Conservation (phyloP, 257 asterid genomes). For the Nicotiana noctiflora region DNA sequence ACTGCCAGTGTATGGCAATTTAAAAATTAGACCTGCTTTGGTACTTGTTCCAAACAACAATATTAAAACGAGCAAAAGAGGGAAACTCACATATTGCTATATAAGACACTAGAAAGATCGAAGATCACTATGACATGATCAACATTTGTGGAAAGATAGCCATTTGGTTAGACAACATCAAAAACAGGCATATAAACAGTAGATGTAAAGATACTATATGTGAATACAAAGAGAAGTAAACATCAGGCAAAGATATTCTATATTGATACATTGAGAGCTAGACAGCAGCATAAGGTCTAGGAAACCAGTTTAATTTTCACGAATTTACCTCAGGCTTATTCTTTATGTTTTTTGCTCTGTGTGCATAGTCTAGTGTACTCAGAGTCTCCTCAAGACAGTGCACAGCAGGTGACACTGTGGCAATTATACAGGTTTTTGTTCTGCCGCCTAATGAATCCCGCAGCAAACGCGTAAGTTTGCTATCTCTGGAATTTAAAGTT, state of each 20-base stretch:
- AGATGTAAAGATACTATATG: neutral
- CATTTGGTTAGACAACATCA: neutral
- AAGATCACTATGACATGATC: neutral
- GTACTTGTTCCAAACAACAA: neutral
- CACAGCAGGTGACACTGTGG: slow-evolving; percentile 92
- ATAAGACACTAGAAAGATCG: neutral
- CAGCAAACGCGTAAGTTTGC: slow-evolving; percentile 83
- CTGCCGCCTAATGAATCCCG: slow-evolving; percentile 91
- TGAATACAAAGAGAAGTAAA: neutral
- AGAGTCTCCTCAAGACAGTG: slow-evolving; percentile 93
- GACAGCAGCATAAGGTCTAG: neutral
- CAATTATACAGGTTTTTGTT: slow-evolving; percentile 86
- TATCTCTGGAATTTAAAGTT: slow-evolving; percentile 44
- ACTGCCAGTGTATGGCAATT: neutral
- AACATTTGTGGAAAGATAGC: neutral
- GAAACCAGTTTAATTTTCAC: neutral
- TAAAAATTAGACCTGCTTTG: neutral
- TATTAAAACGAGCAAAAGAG: neutral
- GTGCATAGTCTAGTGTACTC: slow-evolving; percentile 87
- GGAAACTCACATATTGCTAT: neutral
- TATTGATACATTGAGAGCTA: neutral
- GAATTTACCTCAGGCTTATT: slow-evolving; percentile 78
- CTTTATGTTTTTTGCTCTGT: slow-evolving; percentile 80
- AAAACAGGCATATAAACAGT: neutral
- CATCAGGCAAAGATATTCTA: neutral